Conservation (phyloP, 139 green algal genomes). For the Coelastrella sp. region DNA sequence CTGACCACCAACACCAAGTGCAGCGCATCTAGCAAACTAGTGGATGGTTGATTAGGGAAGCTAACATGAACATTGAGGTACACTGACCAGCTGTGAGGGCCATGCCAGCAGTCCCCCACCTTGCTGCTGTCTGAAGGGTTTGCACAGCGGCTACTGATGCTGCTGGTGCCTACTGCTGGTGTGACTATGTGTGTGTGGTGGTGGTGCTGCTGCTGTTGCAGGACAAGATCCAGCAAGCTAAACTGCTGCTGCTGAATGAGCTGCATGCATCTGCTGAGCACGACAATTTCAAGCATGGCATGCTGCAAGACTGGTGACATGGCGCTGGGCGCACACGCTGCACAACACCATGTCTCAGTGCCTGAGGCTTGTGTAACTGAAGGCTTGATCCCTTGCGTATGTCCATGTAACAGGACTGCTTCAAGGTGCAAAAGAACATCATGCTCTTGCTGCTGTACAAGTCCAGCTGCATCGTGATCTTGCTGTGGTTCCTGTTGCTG, state of each 20-base stretch:
- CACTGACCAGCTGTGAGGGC: not conserved
- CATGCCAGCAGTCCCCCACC: not conserved
- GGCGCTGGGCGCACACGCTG: not conserved
- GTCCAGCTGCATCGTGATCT: not conserved
- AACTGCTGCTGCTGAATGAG: not conserved
- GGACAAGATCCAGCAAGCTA: slow-evolving; percentile 20
- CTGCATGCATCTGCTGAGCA: slow-evolving; percentile 2
- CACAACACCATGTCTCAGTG: no score
- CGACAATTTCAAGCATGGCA: not conserved
- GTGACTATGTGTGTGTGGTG: not conserved
- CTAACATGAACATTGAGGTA: not conserved
- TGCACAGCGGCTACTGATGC: not conserved
- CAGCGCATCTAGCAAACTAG: not conserved
- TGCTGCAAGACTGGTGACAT: not conserved
- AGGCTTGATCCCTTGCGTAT: no score
- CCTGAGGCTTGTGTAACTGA: no score
- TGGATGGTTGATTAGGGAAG: not conserved
- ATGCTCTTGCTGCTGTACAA: not conserved
- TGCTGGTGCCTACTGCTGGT: not conserved
- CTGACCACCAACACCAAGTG: not conserved
- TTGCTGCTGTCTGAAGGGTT: not conserved
- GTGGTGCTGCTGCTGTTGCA: not conserved
- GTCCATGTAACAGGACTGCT: not conserved
- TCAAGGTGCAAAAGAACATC: slow-evolving; percentile 10
- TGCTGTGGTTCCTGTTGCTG: not conserved